Base-by-base conservation (phyloP, 1,284 basidiomycete genomes). In the Apiotrichum gracile region DNA sequence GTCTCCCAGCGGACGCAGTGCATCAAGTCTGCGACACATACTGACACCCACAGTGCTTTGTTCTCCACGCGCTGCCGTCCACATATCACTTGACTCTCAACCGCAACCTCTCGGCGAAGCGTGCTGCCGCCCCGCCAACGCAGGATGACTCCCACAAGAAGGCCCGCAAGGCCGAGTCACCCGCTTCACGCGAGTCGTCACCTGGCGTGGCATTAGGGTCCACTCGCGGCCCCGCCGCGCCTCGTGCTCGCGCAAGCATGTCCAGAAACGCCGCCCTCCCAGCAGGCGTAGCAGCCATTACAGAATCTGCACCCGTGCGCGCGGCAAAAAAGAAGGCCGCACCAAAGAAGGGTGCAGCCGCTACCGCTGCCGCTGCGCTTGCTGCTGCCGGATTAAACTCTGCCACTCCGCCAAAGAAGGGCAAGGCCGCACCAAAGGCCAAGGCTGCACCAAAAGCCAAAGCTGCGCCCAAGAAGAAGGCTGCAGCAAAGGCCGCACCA, bases 71-170 rank as follows among this genome's bases (percentile, higher is more conserved):
- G 1, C 55, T 73, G 10, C 57, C 67, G 0, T 57, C 64, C 0
- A 71, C 68, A 0, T 48, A 65, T 3, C 57, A 66, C 45, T 54
- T 70, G 12, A 68, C 67, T 3, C 59, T 67, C 22, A 69, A 70
- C 42, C 63, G 69, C 16, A 61, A 44, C 9, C 55, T 63, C 5
- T 55, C 53, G 7, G 44, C 53, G 10, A 35, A 50, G 37, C 54
- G 49, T 14, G 29, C 42, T 6, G 42, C 49, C n/a, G 14, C 43
- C 5, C 10, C 19, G 10, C 16, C 43, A n/a, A 9, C 31, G 14
- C 26, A 13, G 12, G 43, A 45, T 5, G 29, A 45, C n/a, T 13
- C 43, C 19, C 29, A 21, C 13, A 45, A 45, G 43, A 31, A 33
- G 43, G 43, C 43, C 4, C 43, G 43, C 3, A 29, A 16, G 8